Evolutionary conservation across 257 asterid genomes (phyloP).

Genomic region (Parsonsia alboflavescens): DNA sequence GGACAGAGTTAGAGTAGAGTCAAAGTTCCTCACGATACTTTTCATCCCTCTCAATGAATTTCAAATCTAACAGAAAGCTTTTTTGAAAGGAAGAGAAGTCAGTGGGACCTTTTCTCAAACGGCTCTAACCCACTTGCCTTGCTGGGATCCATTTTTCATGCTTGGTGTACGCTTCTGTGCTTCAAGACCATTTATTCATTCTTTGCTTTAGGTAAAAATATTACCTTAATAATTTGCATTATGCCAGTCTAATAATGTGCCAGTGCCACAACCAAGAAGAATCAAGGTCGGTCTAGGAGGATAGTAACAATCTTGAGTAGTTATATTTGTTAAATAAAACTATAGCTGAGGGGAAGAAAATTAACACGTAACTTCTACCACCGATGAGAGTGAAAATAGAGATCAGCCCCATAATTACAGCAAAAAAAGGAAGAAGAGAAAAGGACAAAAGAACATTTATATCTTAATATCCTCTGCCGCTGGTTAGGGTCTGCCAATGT

Average conservation of each 20-base stretch:
- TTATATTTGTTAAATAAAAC: too few species aligned
- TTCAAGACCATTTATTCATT: background rate
- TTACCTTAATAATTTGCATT: background rate
- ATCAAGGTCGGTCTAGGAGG: too few species aligned
- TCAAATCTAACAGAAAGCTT: constrained; percentile 44
- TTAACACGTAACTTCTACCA: too few species aligned
- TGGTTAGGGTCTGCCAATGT: background rate
- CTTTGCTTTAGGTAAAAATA: background rate
- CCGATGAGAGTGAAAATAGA: too few species aligned
- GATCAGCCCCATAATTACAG: too few species aligned
- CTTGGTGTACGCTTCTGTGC: background rate
- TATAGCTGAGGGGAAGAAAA: too few species aligned
- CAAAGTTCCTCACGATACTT: constrained; percentile 28
- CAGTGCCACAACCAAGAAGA: background rate
- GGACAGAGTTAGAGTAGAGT: constrained; percentile 24
- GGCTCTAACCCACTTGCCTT: constrained; percentile 43
- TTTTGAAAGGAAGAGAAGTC: constrained; percentile 43
- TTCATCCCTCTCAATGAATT: constrained; percentile 58
- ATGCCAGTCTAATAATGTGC: background rate
- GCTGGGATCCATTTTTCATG: constrained; percentile 26
- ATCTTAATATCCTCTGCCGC: background rate
- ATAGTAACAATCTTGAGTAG: too few species aligned
- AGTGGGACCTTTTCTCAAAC: constrained; percentile 61
- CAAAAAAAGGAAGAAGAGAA: background rate
- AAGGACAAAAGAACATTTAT: background rate